phyloP scores from a whole-genome alignment of 257 asterid species.

The Phtheirospermum japonicum region DNA sequence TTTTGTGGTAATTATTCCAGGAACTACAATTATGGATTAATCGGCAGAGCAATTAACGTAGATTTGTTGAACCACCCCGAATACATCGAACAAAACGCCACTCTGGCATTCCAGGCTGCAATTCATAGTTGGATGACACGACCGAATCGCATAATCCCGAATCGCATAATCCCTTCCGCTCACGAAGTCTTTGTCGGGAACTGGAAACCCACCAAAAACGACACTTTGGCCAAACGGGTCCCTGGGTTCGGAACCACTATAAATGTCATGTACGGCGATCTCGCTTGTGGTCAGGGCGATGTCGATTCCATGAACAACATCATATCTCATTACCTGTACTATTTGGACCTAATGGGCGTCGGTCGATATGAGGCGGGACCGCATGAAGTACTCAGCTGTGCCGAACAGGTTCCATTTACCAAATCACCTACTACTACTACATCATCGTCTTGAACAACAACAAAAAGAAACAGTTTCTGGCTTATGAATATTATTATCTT shows the following conservation, averaged over 20 bases:
- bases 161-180: slow-evolving; percentile 68
- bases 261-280: slow-evolving; percentile 77
- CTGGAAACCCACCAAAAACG: slow-evolving; percentile 91
- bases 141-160: slow-evolving; percentile 59
- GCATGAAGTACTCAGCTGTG: slow-evolving; percentile 66
- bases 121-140: slow-evolving; percentile 82
- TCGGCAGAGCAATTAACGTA: slow-evolving; percentile 58
- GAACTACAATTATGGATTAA: slow-evolving; percentile 72
- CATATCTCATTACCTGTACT: slow-evolving; percentile 70
- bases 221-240: slow-evolving; percentile 60
- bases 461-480: neutral
- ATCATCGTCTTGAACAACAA: slow-evolving; percentile 49
- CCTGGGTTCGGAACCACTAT: slow-evolving; percentile 91
- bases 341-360: slow-evolving; percentile 71
- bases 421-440: slow-evolving; percentile 4
- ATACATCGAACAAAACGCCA: slow-evolving; percentile 88
- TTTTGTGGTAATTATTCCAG: slow-evolving; percentile 31
- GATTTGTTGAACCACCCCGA: slow-evolving; percentile 92
- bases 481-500: neutral
- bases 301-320: slow-evolving; percentile 66
- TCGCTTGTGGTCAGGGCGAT: slow-evolving; percentile 79
- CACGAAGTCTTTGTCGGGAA: slow-evolving; percentile 70
- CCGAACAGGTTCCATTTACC: slow-evolving; percentile 59
- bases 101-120: slow-evolving; percentile 91
- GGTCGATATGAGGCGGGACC: slow-evolving; percentile 87